phyloP scores from a whole-genome alignment of 2,329 filamentous ascomycete genomes.

The Beauveria brongniartii region DNA sequence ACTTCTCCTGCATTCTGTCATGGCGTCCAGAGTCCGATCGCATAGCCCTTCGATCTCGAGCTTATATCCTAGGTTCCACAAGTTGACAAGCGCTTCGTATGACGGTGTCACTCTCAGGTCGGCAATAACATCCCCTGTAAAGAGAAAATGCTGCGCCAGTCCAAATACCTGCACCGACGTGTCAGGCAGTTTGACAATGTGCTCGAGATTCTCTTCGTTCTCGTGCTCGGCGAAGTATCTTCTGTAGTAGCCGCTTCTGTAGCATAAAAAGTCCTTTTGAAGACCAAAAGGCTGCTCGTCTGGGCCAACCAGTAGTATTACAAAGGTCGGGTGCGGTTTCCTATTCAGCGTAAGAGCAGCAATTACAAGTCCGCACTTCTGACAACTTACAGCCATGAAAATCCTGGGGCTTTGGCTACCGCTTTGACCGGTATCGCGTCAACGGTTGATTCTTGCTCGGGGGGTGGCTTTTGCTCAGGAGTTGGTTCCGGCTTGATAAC shows the following conservation, averaged over 20 bases:
- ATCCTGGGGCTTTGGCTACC: slow-evolving; percentile 8
- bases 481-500: neutral
- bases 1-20: slow-evolving; percentile 45
- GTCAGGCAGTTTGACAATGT: slow-evolving; percentile 42
- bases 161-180: slow-evolving; percentile 43
- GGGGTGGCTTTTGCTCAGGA: neutral
- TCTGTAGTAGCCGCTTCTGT: slow-evolving; percentile 41
- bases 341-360: slow-evolving; percentile 21
- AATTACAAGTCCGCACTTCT: neutral
- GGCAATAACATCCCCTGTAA: slow-evolving; percentile 40
- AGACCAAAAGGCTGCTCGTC: slow-evolving; percentile 48
- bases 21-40: slow-evolving; percentile 46
- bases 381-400: slow-evolving; percentile 31
- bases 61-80: slow-evolving; percentile 49
- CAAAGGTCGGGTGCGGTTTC: slow-evolving; percentile 47
- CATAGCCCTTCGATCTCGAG: slow-evolving; percentile 48
- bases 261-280: slow-evolving; percentile 50
- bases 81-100: slow-evolving; percentile 45
- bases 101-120: slow-evolving; percentile 34
- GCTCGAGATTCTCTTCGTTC: slow-evolving; percentile 35
- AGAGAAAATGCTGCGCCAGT: slow-evolving; percentile 47
- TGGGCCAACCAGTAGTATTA: slow-evolving; percentile 45
- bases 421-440: neutral
- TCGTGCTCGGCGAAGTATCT: slow-evolving; percentile 32
- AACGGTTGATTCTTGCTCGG: neutral